These are phyloP conservation scores for Suillus bovinus DNA, from an alignment of 768 basidiomycete species.

Conservation along the genomic window DNA sequence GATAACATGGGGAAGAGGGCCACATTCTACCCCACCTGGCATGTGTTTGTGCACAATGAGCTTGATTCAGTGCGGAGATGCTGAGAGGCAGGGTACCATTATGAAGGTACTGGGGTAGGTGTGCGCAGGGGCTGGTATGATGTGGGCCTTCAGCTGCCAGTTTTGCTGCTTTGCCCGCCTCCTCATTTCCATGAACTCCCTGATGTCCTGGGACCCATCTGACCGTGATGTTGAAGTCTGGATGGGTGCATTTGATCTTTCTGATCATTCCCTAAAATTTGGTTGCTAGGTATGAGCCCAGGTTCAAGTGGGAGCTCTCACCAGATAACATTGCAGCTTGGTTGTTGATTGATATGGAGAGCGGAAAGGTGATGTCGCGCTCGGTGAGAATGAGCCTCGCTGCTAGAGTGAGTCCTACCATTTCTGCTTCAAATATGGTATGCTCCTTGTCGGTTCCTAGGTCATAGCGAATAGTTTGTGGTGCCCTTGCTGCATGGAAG, in stretches of 20 bases:
- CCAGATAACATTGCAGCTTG: slow-evolving; percentile 14
- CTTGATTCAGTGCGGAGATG: not conserved
- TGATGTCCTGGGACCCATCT: not conserved
- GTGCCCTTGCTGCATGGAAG: accelerated
- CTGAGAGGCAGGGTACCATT: not conserved
- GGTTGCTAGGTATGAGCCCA: not conserved
- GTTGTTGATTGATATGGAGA: slow-evolving; percentile 15
- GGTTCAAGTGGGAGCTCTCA: not conserved
- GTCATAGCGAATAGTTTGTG: not conserved
- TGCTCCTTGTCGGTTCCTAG: slow-evolving; percentile 10
- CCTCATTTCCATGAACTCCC: not conserved
- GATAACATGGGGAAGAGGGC: too few relatives aligned
- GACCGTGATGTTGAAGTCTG: too few relatives aligned
- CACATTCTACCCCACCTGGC: not conserved
- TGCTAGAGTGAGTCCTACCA: slow-evolving; percentile 13
- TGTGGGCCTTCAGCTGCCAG: not conserved
- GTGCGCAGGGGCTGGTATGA: not conserved
- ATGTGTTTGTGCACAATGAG: not conserved
- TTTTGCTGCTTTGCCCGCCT: slow-evolving; percentile 1
- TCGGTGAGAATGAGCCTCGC: slow-evolving; percentile 8
- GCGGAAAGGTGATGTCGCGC: not conserved
- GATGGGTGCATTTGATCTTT: too few relatives aligned
- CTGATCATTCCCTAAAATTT: not conserved
- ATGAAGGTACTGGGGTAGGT: not conserved
- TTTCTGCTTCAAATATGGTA: slow-evolving; percentile 21